A percentile compares a stretch with the other conserved stretches of the same genome.
These are phyloP conservation scores for Myriosclerotinia curreyana DNA, from an alignment of 2,329 filamentous ascomycete genomes.

Conservation along the genomic window DNA sequence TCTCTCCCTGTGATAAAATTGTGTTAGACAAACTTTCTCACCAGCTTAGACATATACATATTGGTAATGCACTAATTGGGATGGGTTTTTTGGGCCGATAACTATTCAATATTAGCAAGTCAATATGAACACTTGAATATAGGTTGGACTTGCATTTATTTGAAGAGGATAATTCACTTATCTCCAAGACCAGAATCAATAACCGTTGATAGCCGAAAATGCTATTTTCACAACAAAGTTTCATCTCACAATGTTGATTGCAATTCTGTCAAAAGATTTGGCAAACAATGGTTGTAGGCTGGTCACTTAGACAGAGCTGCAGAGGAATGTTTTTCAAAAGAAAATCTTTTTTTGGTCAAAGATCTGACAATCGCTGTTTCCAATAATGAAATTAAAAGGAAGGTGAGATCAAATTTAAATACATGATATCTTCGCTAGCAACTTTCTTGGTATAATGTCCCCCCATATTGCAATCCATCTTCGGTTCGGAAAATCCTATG, in stretches of 20 bases:
- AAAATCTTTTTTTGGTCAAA: too few species aligned
- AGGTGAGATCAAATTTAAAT: too few species aligned
- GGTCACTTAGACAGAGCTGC: too few species aligned
- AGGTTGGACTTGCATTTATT: neutral
- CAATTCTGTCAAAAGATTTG: neutral
- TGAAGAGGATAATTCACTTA: neutral
- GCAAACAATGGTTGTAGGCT: neutral
- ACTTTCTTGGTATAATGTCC: too few species aligned
- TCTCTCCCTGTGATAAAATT: accelerated
- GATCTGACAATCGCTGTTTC: too few species aligned
- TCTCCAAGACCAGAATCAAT: neutral
- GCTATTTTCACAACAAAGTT: neutral
- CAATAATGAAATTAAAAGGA: too few species aligned
- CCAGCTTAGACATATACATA: neutral
- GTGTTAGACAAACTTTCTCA: neutral
- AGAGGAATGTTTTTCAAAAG: too few species aligned
- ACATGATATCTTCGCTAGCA: too few species aligned
- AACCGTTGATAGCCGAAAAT: neutral
- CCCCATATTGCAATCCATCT: too few species aligned
- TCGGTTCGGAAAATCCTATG: too few species aligned
- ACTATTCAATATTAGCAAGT: neutral
- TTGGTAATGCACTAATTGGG: neutral
- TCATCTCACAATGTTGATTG: neutral
- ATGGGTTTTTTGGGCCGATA: neutral
- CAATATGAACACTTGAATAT: neutral